A percentile compares a stretch with the other conserved stretches of the same genome.
Conservation (phyloP, 2,329 filamentous ascomycete species). For the Dactylellina haptotyla region DNA sequence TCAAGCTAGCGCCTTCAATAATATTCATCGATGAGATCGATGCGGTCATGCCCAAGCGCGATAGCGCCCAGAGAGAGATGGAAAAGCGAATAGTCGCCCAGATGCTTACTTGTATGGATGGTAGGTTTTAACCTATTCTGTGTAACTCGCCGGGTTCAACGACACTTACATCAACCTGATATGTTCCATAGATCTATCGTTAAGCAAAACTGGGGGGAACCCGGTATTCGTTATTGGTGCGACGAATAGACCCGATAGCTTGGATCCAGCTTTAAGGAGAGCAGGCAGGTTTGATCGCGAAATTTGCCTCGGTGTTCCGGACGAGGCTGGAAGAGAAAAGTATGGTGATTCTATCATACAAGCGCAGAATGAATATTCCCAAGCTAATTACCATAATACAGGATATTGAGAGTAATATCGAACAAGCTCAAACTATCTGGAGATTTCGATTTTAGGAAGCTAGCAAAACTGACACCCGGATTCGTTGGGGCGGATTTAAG, state of each 20-base stretch:
- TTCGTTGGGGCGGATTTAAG: slow-evolving; percentile 92
- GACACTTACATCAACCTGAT: not conserved
- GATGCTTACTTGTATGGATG: slow-evolving; percentile 86
- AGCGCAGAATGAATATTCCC: not conserved
- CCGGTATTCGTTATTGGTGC: slow-evolving; percentile 90
- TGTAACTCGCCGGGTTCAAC: not conserved
- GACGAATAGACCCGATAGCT: slow-evolving; percentile 84
- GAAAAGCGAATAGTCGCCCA: slow-evolving; percentile 87
- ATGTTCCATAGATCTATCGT: slow-evolving; percentile 68
- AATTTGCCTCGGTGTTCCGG: slow-evolving; percentile 87
- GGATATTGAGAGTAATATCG: slow-evolving; percentile 78
- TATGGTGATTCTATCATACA: slow-evolving; percentile 14
- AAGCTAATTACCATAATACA: slow-evolving; percentile 37
- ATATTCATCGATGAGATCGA: slow-evolving; percentile 95
- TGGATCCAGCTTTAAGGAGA: slow-evolving; percentile 80
- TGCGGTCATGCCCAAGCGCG: slow-evolving; percentile 85
- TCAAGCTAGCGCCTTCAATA: slow-evolving; percentile 83
- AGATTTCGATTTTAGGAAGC: slow-evolving; percentile 76
- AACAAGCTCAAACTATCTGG: slow-evolving; percentile 71
- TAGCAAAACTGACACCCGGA: slow-evolving; percentile 87
- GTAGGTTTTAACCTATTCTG: slow-evolving; percentile 17
- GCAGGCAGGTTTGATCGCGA: slow-evolving; percentile 83
- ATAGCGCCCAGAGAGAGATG: slow-evolving; percentile 85
- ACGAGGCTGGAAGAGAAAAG: slow-evolving; percentile 77
- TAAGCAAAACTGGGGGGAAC: slow-evolving; percentile 76